Conservation (phyloP, 805 yeast species). For the Candida glaebosa region DNA sequence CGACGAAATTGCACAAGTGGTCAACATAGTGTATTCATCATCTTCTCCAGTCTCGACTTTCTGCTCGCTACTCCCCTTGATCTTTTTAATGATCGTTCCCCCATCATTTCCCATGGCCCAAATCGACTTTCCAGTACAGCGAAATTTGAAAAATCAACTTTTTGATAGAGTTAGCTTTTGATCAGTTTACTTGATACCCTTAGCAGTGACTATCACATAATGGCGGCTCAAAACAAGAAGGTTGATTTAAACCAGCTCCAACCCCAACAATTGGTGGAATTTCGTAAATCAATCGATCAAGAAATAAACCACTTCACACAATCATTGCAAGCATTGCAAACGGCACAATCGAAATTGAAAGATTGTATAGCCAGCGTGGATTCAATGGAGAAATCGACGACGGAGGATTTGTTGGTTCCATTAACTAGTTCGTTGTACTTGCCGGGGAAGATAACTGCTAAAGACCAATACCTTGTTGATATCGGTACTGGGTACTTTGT, state of each 20-base stretch:
- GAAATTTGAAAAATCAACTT: not conserved
- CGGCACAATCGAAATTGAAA: constrained; percentile 77
- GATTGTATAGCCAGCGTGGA: constrained; percentile 77
- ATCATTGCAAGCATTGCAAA: constrained; percentile 76
- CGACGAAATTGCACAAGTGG: constrained; percentile 47
- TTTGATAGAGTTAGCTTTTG: too few species aligned
- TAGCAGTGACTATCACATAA: not conserved
- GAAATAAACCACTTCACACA: constrained; percentile 84
- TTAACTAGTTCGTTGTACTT: constrained; percentile 85
- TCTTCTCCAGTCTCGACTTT: constrained; percentile 11
- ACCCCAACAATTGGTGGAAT: constrained; percentile 80
- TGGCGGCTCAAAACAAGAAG: constrained; percentile 14
- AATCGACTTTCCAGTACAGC: not conserved
- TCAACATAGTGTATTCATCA: constrained; percentile 31
- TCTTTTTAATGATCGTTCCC: constrained; percentile 65
- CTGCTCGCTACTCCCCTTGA: not conserved
- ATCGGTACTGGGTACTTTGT: constrained; percentile 96
- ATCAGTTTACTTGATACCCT: too few species aligned
- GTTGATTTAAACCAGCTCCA: constrained; percentile 68
- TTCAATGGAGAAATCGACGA: constrained; percentile 39
- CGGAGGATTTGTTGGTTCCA: constrained; percentile 70
- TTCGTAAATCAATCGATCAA: constrained; percentile 77
- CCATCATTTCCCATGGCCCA: constrained; percentile 55
- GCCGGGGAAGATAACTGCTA: constrained; percentile 72
- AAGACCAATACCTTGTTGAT: constrained; percentile 77